Conservation (phyloP, 192 early-diverging fungal species). For the Coemansia sp. region DNA sequence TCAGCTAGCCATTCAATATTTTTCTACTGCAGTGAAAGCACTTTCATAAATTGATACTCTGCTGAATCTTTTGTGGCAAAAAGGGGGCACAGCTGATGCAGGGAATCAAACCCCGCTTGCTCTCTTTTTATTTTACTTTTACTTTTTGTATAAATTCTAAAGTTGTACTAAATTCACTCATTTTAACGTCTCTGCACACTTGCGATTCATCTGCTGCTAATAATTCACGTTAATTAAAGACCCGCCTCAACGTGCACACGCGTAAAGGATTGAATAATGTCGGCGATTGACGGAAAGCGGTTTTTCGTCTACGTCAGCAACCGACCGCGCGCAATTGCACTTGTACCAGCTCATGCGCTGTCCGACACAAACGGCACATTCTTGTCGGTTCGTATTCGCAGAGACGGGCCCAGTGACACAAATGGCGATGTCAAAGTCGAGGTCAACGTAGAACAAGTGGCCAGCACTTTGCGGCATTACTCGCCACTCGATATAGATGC, state of each 20-base stretch:
- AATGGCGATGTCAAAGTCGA: slow-evolving; percentile 12
- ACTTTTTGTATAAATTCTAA: not conserved
- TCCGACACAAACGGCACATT: slow-evolving; percentile 21
- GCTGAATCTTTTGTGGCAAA: no score
- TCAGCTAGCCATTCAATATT: no score
- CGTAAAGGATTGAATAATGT: not conserved
- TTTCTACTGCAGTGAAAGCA: no score
- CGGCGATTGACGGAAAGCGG: slow-evolving; percentile 36
- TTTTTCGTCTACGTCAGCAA: slow-evolving; percentile 56
- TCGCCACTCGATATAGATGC: slow-evolving; percentile 46
- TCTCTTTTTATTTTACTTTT: not conserved
- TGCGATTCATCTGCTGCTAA: no score
- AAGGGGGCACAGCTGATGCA: no score
- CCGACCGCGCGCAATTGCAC: slow-evolving; percentile 60
- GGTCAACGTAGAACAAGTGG: slow-evolving; percentile 22
- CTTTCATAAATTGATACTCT: no score
- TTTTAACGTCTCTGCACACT: no score
- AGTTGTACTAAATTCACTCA: no score
- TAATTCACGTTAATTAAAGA: no score
- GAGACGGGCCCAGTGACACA: slow-evolving; percentile 4
- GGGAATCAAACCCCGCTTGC: no score
- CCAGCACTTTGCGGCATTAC: slow-evolving; percentile 25
- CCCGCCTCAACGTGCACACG: no score
- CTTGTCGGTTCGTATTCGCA: slow-evolving; percentile 14
- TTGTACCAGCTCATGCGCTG: slow-evolving; percentile 62